A percentile compares a stretch with the other conserved stretches of the same genome.
These are phyloP conservation scores for Nemania sp. DNA, from an alignment of 2,329 filamentous ascomycete species.

Conservation along the genomic window DNA sequence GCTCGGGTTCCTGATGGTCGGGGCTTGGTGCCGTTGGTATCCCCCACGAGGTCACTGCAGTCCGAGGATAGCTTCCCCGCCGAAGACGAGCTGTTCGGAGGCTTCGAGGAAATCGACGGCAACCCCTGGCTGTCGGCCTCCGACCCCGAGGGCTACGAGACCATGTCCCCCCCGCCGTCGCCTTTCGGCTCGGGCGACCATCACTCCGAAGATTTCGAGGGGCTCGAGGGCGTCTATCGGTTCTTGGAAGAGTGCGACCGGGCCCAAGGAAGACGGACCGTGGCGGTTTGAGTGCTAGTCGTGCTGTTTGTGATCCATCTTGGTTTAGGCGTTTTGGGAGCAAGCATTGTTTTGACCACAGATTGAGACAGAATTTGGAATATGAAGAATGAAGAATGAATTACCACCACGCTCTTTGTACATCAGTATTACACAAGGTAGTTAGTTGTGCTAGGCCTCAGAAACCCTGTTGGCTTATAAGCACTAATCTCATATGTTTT, in stretches of 20 bases:
- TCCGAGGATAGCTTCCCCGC: constrained; percentile 43
- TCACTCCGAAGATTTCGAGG: constrained; percentile 56
- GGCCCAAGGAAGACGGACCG: constrained; percentile 22
- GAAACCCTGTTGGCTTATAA: constrained; percentile 4
- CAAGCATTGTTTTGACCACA: neutral
- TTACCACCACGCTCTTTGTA: constrained; percentile 29
- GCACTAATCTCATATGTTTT: constrained; percentile 24
- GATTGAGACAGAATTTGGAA: neutral
- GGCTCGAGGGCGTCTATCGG: constrained; percentile 60
- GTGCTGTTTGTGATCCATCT: neutral
- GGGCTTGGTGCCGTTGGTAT: constrained; percentile 42
- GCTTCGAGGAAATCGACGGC: constrained; percentile 46
- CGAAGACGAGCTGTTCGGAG: constrained; percentile 47
- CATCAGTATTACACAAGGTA: constrained; percentile 3
- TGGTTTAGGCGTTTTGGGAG: constrained; percentile 12
- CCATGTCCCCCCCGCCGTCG: constrained; percentile 57
- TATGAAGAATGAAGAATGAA: constrained; percentile 16
- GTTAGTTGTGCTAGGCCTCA: neutral
- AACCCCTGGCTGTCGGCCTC: constrained; percentile 55
- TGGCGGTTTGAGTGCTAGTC: constrained; percentile 6
- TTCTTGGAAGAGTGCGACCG: constrained; percentile 64
- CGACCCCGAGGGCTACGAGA: constrained; percentile 53
- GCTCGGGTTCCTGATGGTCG: constrained; percentile 33
- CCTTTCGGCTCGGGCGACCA: constrained; percentile 50
- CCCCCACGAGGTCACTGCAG: constrained; percentile 53